A percentile compares a stretch with the other conserved stretches of the same genome.
Evolutionary conservation across 2,329 filamentous ascomycete genomes (phyloP).

Genomic region (Colletotrichum simmondsii): DNA sequence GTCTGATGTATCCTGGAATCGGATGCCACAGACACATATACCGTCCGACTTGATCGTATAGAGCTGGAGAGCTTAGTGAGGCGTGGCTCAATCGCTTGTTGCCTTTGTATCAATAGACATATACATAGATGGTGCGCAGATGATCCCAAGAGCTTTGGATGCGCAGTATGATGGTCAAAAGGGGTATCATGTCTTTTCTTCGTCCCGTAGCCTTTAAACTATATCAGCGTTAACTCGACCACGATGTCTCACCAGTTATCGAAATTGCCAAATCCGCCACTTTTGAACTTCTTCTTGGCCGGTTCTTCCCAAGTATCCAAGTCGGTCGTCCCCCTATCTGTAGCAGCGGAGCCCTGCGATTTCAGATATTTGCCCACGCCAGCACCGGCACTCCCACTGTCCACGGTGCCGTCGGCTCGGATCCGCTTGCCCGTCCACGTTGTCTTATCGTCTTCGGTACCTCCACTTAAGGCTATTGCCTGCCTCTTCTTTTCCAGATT

Average conservation of each 20-base stretch:
- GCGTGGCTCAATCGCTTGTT: background rate
- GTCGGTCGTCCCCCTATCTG: constrained; percentile 43
- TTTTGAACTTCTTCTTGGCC: constrained; percentile 82
- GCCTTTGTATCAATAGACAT: background rate
- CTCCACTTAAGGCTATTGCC: constrained; percentile 72
- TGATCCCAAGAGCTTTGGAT: background rate
- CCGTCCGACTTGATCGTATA: constrained; percentile 42
- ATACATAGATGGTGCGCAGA: background rate
- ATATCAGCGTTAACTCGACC: background rate
- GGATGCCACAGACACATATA: constrained; percentile 42
- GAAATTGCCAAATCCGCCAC: constrained; percentile 92
- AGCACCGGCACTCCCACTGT: constrained; percentile 52
- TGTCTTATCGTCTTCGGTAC: constrained; percentile 86
- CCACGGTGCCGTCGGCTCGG: constrained; percentile 71
- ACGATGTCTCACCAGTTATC: constrained; percentile 76
- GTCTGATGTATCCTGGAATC: constrained; percentile 36
- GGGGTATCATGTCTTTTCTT: constrained; percentile 31
- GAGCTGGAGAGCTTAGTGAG: background rate
- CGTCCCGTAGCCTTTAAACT: background rate
- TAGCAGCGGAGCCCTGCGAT: constrained; percentile 50
- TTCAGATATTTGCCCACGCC: constrained; percentile 83
- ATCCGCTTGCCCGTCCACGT: constrained; percentile 98
- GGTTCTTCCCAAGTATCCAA: constrained; percentile 77
- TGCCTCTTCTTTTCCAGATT: constrained; percentile 66
- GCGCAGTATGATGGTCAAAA: background rate